These are phyloP conservation scores for Alternaria sp. DNA, from an alignment of 2,329 filamentous ascomycete genomes.

Conservation along the genomic window DNA sequence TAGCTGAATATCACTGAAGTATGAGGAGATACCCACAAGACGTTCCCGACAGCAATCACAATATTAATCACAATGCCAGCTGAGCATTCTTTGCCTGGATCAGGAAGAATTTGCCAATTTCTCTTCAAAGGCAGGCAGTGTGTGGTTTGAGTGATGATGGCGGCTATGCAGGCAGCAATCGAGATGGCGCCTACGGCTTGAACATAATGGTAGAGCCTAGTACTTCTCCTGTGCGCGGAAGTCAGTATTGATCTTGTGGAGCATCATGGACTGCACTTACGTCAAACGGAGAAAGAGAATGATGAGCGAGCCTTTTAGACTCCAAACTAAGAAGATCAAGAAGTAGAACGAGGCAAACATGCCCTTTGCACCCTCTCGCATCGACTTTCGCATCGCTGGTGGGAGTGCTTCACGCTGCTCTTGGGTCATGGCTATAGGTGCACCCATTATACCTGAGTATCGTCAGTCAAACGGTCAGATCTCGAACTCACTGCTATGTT, in stretches of 20 bases:
- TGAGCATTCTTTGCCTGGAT: slow-evolving; percentile 1
- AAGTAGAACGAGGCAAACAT: slow-evolving; percentile 4
- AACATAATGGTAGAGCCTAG: neutral
- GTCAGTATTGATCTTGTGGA: neutral
- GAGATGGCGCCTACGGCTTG: neutral
- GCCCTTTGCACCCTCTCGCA: slow-evolving; percentile 7
- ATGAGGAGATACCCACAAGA: neutral
- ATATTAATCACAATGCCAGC: slow-evolving; percentile 6
- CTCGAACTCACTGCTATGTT: neutral
- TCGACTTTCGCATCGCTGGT: neutral
- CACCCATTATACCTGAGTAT: neutral
- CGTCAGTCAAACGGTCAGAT: neutral
- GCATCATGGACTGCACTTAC: neutral
- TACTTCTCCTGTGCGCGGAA: neutral
- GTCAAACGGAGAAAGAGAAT: neutral
- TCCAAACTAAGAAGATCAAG: slow-evolving; percentile 1
- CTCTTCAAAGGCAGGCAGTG: slow-evolving; percentile 7
- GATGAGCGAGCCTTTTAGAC: neutral
- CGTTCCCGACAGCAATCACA: slow-evolving; percentile 5
- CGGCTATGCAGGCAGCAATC: neutral
- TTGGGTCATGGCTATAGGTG: slow-evolving; percentile 11
- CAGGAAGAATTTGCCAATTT: slow-evolving; percentile 6
- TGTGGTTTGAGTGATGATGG: slow-evolving; percentile 2
- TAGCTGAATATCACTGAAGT: fast-evolving
- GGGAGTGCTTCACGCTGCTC: slow-evolving; percentile 5